phyloP scores from a whole-genome alignment of 2,329 filamentous ascomycete genomes.

The Phyllosticta ampelicida region DNA sequence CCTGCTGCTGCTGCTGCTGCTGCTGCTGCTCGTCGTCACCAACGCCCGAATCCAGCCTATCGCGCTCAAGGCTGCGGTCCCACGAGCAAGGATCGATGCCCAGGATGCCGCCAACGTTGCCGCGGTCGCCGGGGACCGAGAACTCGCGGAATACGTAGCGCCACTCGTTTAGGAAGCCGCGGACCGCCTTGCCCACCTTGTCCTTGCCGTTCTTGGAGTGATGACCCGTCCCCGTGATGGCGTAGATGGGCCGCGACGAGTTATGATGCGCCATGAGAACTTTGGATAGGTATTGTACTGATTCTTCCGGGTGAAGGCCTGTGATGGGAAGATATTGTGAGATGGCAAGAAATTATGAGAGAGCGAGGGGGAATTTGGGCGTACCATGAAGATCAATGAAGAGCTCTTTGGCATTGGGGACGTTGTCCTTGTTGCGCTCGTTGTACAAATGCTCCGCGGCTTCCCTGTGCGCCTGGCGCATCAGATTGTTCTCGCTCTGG shows the following conservation, averaged over 20 bases:
- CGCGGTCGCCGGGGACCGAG: constrained; percentile 87
- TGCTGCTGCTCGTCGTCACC: no score
- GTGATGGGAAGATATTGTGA: background rate
- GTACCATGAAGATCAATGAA: constrained; percentile 83
- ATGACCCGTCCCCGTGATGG: constrained; percentile 92
- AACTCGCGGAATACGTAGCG: constrained; percentile 94
- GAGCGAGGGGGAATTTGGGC: constrained; percentile 5
- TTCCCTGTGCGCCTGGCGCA: constrained; percentile 93
- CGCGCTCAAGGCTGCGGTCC: constrained; percentile 33
- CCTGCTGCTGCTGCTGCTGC: no score
- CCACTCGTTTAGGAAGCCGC: constrained; percentile 89
- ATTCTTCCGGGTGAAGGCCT: constrained; percentile 94
- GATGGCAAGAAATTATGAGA: background rate
- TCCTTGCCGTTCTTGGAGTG: constrained; percentile 99
- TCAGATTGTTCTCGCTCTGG: constrained; percentile 92
- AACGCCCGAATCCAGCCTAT: constrained; percentile 15
- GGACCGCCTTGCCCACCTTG: constrained; percentile 90
- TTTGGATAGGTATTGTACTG: constrained; percentile 83
- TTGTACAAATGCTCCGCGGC: constrained; percentile 88
- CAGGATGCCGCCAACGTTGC: constrained; percentile 59
- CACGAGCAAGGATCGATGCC: constrained; percentile 53
- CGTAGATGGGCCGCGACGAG: constrained; percentile 66
- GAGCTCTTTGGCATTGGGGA: constrained; percentile 53
- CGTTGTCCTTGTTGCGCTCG: constrained; percentile 67
- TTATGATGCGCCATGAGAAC: constrained; percentile 76